Base-by-base conservation (phyloP, 1,139 yeast species). In the Candida albicans region DNA sequence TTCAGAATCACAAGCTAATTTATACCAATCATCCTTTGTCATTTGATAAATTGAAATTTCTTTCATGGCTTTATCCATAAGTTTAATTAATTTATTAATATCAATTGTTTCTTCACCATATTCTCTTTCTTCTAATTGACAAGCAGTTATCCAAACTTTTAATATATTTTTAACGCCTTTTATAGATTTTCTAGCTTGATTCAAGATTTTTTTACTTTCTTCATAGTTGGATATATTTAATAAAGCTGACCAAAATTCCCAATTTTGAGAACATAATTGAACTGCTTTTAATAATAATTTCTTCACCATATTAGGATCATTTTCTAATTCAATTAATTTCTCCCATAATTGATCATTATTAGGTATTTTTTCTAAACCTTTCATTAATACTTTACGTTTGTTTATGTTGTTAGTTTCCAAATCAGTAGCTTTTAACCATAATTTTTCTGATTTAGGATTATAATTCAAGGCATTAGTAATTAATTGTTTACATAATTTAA, bases 361-460 rank as follows among this genome's bases (percentile, higher is more conserved):
- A 0, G 89, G 88, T 5, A 80, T 51, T 34, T 65, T 68, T 44
- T 78, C 84, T 15, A 84, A 60, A 0, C 81, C 87, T 52, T 75
- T 81, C 69, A 85, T 81, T 27, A 87, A 60, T 0, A 87, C 74
- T 44, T 79, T 68, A 41, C 77, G 73, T 50, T 81, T 76, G 0
- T 84, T 69, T 4, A 69, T 55, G 0, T 51, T 46, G 37, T 84
- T 90, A 37, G 58, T 67, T 56, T 91, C 96, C 33, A 87, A 64
- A 3, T 79, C 81, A 37, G 73, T 62, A 0, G 96, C 95, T 46
- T 76, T 76, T 2, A 80, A 47, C 99, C 99, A 93, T 11, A 93
- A 63, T 33, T 68, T 68, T 38, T 79, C 74, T 1, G 90, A 81
- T 34, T 64, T 66, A 0, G 81, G 76, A 43, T 82, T 77, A 53